Evolutionary conservation across 2,329 filamentous ascomycete species (phyloP), one percentile per base, ranked within the genome.

Genomic region (Beauveria rudraprayagi): DNA sequence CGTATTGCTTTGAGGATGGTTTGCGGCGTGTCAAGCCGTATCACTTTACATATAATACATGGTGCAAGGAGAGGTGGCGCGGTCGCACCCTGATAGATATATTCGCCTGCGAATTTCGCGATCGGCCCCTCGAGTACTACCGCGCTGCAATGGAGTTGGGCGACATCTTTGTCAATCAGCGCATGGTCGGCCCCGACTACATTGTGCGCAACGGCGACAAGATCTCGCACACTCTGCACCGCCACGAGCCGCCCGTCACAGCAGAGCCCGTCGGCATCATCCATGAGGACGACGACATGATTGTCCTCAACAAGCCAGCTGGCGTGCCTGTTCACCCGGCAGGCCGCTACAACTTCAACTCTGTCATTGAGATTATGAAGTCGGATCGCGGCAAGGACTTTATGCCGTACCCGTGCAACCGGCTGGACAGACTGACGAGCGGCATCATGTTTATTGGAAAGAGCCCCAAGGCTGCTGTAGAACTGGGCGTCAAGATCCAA

Each of bases 391-490:
- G 81, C 0, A 73, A 74, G 24, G 73, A 75, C 30, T 87, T 84
- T 71, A 71, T 80, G 57, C 81, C 84, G 1, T 75, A 84, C 63
- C 85, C 94, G 0, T 97, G 93, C 76, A 96, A 99, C 70, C 82
- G 94, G n/a, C 83, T 99, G 30, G 94, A 99, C 72, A 82, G 94
- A 57, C 77, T 99, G 68, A 99, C 94, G 0, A 96, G 91, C 67
- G 94, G 94, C 54, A 90, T 99, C 71, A 97, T 99, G 93, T 99
- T 99, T 73, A 87, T 99, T 67, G 94, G 89, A 30, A 99, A 99
- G 76, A 86, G 90, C 65, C 81, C 87, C 43, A 84, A 86, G 68
- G 90, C 90, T 0, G 93, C 94, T 0, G 91, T 93, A 65, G 80
- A 80, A 37, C 82, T 99, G 66, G 86, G 87, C 60, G 77, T 81